A percentile compares a stretch with the other conserved stretches of the same genome.
Evolutionary conservation across 805 yeast species (phyloP).

Genomic region (Lachancea sp.): DNA sequence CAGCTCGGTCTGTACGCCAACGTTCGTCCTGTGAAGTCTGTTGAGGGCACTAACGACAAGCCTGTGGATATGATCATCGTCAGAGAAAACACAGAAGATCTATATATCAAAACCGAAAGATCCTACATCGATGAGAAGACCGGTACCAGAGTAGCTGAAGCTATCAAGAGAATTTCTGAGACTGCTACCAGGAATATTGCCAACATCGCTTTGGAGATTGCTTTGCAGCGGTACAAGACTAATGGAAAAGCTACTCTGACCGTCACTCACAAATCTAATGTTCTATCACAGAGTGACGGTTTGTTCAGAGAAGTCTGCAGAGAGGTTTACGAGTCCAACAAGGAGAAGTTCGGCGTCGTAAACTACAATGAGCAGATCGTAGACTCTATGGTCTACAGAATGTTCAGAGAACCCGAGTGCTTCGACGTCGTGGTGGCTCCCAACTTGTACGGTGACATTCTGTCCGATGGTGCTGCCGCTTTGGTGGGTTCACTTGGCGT

Average conservation of each 20-base stretch:
- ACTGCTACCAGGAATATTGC: slow-evolving; percentile 81
- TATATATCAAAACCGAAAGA: slow-evolving; percentile 90
- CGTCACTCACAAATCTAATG: slow-evolving; percentile 95
- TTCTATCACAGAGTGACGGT: slow-evolving; percentile 87
- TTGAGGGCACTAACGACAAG: slow-evolving; percentile 65
- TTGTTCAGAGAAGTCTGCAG: slow-evolving; percentile 80
- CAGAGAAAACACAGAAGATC: slow-evolving; percentile 97
- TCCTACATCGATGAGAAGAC: slow-evolving; percentile 59
- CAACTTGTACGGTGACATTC: slow-evolving; percentile 93
- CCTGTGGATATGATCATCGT: slow-evolving; percentile 97
- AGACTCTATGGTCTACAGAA: slow-evolving; percentile 97
- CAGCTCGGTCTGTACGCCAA: slow-evolving; percentile 91
- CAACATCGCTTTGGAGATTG: slow-evolving; percentile 85
- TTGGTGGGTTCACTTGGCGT: slow-evolving; percentile 96
- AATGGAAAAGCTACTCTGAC: slow-evolving; percentile 59
- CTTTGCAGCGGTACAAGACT: slow-evolving; percentile 80
- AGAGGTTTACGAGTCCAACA: slow-evolving; percentile 43
- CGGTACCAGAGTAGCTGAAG: slow-evolving; percentile 91
- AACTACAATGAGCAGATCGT: slow-evolving; percentile 91
- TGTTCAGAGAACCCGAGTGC: slow-evolving; percentile 97
- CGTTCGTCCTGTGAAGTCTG: slow-evolving; percentile 95
- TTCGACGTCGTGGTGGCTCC: slow-evolving; percentile 99
- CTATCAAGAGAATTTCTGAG: slow-evolving; percentile 93
- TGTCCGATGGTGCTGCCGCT: slow-evolving; percentile 98
- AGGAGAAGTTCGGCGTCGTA: slow-evolving; percentile 51